A percentile compares a stretch with the other conserved stretches of the same genome.
Evolutionary conservation across 2,329 filamentous ascomycete genomes (phyloP).

Genomic region (Microsporum ferrugineum): DNA sequence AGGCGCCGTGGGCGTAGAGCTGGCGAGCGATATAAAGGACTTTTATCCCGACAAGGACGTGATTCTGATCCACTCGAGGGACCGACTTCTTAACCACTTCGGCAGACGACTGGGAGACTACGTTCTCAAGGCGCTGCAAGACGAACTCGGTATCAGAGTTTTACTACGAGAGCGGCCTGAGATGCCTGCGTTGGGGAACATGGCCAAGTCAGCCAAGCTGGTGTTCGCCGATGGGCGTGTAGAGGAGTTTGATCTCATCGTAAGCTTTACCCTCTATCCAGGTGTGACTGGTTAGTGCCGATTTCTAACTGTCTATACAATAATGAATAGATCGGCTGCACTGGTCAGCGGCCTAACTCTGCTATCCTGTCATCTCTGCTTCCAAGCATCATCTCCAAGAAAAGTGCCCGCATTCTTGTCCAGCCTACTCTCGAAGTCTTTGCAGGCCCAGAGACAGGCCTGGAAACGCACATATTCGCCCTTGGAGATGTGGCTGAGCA

Average conservation of each 20-base stretch:
- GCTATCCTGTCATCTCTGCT: slow-evolving; percentile 4
- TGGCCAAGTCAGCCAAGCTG: background rate
- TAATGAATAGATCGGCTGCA: slow-evolving; percentile 11
- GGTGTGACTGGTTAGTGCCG: too few relatives aligned
- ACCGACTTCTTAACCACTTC: slow-evolving; percentile 39
- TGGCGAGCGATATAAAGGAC: slow-evolving; percentile 65
- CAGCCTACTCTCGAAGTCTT: slow-evolving; percentile 45
- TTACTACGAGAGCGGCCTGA: slow-evolving; percentile 12
- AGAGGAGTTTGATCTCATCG: slow-evolving; percentile 8
- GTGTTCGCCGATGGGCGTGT: slow-evolving; percentile 8
- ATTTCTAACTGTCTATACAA: too few relatives aligned
- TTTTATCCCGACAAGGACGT: slow-evolving; percentile 53
- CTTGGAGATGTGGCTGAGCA: slow-evolving; percentile 49
- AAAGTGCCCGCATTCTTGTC: slow-evolving; percentile 33
- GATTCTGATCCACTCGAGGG: slow-evolving; percentile 63
- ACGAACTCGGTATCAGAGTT: slow-evolving; percentile 16
- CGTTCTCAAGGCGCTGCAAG: slow-evolving; percentile 11
- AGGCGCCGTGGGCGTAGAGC: slow-evolving; percentile 66
- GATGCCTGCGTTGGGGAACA: slow-evolving; percentile 6
- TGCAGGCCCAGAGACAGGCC: slow-evolving; percentile 32
- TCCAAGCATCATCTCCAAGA: slow-evolving; percentile 2
- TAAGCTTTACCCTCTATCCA: background rate
- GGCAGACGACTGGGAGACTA: slow-evolving; percentile 13
- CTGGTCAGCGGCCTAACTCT: slow-evolving; percentile 11
- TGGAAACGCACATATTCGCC: slow-evolving; percentile 41